These are phyloP conservation scores for Neurospora sp. DNA, from an alignment of 495 filamentous ascomycete species.

Conservation along the genomic window DNA sequence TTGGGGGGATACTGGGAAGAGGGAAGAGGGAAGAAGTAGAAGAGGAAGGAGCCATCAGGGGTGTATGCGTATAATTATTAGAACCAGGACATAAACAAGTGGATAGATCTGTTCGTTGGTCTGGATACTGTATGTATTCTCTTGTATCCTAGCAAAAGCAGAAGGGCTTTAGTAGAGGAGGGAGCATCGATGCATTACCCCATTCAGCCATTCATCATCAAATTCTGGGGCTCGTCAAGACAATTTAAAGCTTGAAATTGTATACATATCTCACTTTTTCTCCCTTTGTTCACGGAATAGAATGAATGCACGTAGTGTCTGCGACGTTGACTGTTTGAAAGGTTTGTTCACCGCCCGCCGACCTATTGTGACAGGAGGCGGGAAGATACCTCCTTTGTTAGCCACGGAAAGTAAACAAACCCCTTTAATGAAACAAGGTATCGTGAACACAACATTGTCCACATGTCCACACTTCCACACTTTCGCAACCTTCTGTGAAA, in stretches of 20 bases:
- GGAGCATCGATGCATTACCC: not conserved
- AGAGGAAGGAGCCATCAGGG: not conserved
- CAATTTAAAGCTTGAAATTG: too few species aligned
- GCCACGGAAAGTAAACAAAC: not conserved
- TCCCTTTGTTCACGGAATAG: too few species aligned
- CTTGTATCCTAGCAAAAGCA: not conserved
- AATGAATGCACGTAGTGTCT: not conserved
- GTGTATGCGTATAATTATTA: not conserved
- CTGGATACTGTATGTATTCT: not conserved
- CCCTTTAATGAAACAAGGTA: not conserved
- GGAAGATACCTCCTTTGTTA: not conserved
- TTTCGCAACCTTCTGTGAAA: not conserved
- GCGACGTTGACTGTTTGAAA: not conserved
- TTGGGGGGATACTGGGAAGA: too few species aligned
- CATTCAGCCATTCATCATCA: too few species aligned
- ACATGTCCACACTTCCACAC: not conserved
- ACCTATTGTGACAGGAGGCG: not conserved
- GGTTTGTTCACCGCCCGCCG: not conserved
- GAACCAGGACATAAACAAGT: not conserved
- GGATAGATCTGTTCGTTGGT: not conserved
- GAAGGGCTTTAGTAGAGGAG: not conserved
- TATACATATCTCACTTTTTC: too few species aligned
- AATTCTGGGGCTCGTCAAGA: too few species aligned
- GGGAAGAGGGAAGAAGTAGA: too few species aligned
- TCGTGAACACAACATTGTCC: not conserved